Evolutionary conservation across 371 early-diverging fungal species (phyloP), one percentile per base, ranked within the genome.

Genomic region (Smittium mucronatum): DNA sequence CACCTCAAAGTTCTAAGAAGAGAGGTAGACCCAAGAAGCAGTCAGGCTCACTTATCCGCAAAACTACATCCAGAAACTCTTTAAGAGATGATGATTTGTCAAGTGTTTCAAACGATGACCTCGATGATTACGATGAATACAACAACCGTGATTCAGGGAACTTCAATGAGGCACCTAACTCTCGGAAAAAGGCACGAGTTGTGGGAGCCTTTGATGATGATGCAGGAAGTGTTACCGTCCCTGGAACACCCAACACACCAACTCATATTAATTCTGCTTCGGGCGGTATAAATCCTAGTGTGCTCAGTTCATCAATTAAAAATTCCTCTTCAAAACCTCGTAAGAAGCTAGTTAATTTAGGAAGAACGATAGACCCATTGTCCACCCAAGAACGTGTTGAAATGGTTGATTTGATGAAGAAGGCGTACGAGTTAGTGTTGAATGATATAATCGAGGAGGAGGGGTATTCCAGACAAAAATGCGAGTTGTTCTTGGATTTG

Each of bases 401-500:
- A 47, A 69, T 72, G 35, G 69, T 72, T 21, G 75, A 63, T 0
- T 58, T 68, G 5, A 70, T 78, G 36, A 73, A 76, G 30, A 72
- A 71, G 1, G 36, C 70, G 30, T 76, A 74, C 63, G 61, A 58
- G 17, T 73, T 71, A 0, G 75, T 81, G 31, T 28, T 66, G 1
- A 58, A 59, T 17, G 77, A 74, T 68, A 70, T 70, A 1, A 71
- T 74, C 28, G 33, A 63, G 15, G 72, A 80, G 15, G 60, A 67
- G 2, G 69, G 34, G 26, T 68, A 72, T 58, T 63, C 64, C 30
- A 83, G 89, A n/a, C 81, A 78, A 64, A 82, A 87, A 59, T 78
- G 84, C 67, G 83, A 84, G 32, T 73, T 92, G 36, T 93, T 93
- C 72, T 73, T 86, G 76, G 88, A 88, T 61, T 74, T 93, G 36